These are phyloP conservation scores for Adansonia rubrostipa DNA, from an alignment of 441 rosid species.

Conservation along the genomic window DNA sequence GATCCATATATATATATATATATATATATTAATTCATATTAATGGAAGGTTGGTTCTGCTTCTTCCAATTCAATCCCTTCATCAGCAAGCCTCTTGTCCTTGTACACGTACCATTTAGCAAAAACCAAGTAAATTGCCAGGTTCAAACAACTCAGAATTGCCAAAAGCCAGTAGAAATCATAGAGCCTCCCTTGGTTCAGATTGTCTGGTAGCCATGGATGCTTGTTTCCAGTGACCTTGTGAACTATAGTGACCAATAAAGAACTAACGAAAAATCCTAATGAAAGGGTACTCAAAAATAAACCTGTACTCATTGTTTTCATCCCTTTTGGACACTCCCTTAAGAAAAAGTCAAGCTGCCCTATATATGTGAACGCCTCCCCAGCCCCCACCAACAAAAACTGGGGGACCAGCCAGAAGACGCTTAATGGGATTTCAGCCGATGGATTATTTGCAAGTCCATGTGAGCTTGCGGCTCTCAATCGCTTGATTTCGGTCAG, in stretches of 20 bases:
- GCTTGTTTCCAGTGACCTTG: conserved; percentile 45
- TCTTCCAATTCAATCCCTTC: conserved; percentile 77
- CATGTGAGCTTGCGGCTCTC: conserved; percentile 43
- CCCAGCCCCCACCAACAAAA: conserved; percentile 76
- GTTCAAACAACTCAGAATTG: conserved; percentile 63
- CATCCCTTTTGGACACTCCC: conserved; percentile 95
- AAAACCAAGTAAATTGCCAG: conserved; percentile 51
- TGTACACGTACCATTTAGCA: conserved; percentile 85
- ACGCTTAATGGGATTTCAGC: conserved; percentile 66
- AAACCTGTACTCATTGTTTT: conserved; percentile 93
- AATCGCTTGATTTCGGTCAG: conserved; percentile 64
- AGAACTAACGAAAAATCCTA: conserved; percentile 85
- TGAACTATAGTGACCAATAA: conserved; percentile 71
- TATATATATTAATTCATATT: background rate
- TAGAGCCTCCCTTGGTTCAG: conserved; percentile 74
- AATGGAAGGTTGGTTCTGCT: conserved; percentile 49
- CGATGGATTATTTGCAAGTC: conserved; percentile 40
- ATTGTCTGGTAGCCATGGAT: conserved; percentile 82
- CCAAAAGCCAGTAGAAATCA: conserved; percentile 84
- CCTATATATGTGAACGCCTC: conserved; percentile 87
- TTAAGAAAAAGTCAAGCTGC: conserved; percentile 83
- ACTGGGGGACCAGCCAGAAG: conserved; percentile 80
- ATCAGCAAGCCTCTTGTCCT: conserved; percentile 73
- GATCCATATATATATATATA: background rate
- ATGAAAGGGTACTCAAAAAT: conserved; percentile 76